These are phyloP conservation scores for Fonsecaea pedrosoi DNA, from an alignment of 2,329 filamentous ascomycete genomes.

Conservation along the genomic window DNA sequence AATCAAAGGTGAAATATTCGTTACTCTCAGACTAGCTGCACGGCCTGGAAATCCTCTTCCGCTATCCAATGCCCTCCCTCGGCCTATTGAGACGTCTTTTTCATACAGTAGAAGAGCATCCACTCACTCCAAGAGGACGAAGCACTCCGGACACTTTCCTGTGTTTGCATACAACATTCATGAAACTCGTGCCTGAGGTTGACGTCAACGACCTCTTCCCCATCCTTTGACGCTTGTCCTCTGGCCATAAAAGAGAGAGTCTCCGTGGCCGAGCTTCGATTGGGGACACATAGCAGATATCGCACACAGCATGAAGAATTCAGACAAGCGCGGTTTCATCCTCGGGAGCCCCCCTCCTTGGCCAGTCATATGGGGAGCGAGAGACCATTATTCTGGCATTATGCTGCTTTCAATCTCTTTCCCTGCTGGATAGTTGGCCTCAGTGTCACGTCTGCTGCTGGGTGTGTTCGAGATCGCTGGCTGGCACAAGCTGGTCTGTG, in stretches of 20 bases:
- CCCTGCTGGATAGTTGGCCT: background rate
- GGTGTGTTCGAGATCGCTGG: background rate
- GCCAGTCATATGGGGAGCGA: background rate
- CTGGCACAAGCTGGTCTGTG: background rate
- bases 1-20: too few relatives aligned
- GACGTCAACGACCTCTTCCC: background rate
- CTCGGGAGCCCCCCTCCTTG: background rate
- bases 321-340: background rate
- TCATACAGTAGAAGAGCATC: too few relatives aligned
- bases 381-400: background rate
- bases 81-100: background rate
- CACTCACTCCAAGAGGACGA: background rate
- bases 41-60: background rate
- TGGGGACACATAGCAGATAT: background rate
- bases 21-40: background rate
- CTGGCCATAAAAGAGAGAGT: background rate
- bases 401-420: background rate
- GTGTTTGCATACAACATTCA: background rate
- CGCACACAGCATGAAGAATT: background rate
- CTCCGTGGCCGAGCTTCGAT: background rate
- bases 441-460: background rate
- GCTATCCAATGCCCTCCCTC: background rate
- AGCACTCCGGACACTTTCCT: background rate
- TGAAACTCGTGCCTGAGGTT: background rate
- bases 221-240: background rate